Percentiles rank a stretch among this genome's conserved stretches.
Evolutionary conservation across 768 basidiomycete genomes (phyloP).

Genomic region (Candolleomyces eurysporus): DNA sequence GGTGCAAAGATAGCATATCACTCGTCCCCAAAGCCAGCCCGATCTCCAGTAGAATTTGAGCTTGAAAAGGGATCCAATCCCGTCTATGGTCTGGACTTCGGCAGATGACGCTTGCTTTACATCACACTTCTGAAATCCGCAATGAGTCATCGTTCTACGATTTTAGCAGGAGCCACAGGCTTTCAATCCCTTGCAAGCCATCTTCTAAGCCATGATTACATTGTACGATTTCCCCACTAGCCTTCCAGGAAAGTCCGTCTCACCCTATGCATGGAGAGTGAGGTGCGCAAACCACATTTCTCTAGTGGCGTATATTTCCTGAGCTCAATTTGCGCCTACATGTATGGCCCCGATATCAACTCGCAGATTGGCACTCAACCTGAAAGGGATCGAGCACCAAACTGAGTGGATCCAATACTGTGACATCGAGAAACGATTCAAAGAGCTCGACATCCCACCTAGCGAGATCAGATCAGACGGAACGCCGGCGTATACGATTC

Average conservation of each 20-base stretch:
- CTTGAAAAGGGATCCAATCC: no score
- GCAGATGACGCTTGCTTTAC: no score
- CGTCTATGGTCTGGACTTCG: no score
- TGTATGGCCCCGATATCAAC: neutral
- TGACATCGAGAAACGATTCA: constrained; percentile 31
- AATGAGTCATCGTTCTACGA: no score
- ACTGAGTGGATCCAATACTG: constrained; percentile 44
- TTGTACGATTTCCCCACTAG: constrained; percentile 35
- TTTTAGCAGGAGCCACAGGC: no score
- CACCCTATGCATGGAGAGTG: constrained; percentile 28
- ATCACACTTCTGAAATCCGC: no score
- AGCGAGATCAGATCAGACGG: constrained; percentile 24
- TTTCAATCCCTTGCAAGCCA: no score
- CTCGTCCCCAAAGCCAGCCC: no score
- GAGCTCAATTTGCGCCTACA: no score
- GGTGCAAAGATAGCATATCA: no score
- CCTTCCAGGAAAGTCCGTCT: constrained; percentile 23
- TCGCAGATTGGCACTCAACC: constrained; percentile 25
- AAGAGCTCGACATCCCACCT: constrained; percentile 29
- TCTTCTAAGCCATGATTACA: constrained; percentile 25
- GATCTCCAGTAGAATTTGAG: no score
- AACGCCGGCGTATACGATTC: constrained; percentile 36
- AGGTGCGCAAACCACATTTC: constrained; percentile 23
- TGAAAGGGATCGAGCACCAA: constrained; percentile 33
- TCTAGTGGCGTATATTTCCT: constrained; percentile 6